Evolutionary conservation across 768 basidiomycete genomes (phyloP).

Genomic region (Lactifluus subvellereus): DNA sequence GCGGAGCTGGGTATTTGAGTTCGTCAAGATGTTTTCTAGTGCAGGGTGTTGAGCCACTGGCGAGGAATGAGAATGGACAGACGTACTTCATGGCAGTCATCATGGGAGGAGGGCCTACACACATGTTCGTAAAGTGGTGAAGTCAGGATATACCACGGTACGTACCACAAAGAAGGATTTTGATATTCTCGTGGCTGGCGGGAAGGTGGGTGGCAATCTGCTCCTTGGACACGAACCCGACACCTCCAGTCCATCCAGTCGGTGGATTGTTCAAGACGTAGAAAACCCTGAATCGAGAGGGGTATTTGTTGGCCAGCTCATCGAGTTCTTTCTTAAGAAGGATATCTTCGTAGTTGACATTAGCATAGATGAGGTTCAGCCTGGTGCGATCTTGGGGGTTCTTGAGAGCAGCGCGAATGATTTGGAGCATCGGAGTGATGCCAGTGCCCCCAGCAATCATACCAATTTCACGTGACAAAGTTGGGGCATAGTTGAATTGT

Average conservation of each 20-base stretch:
- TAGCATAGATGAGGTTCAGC: conserved; percentile 90
- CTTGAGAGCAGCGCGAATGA: conserved; percentile 89
- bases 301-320: conserved; percentile 57
- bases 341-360: conserved; percentile 90
- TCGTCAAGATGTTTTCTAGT: conserved; percentile 81
- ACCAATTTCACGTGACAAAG: conserved; percentile 70
- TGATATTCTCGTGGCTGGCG: conserved; percentile 56
- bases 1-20: conserved; percentile 81
- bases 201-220: conserved; percentile 84
- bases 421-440: conserved; percentile 98
- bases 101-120: conserved; percentile 67
- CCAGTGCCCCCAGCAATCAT: conserved; percentile 99
- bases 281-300: conserved; percentile 67
- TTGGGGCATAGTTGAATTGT: conserved; percentile 77
- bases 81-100: conserved; percentile 72
- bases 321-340: conserved; percentile 87
- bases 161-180: conserved; percentile 81
- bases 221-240: conserved; percentile 89
- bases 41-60: conserved; percentile 15
- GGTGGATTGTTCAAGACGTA: conserved; percentile 97
- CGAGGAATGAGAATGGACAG: conserved; percentile 7
- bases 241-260: conserved; percentile 76
- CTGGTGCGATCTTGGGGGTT: conserved; percentile 82
- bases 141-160: background rate
- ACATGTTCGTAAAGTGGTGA: background rate